Conservation (phyloP, 75 land plant species). For the Azolla pinnata region DNA sequence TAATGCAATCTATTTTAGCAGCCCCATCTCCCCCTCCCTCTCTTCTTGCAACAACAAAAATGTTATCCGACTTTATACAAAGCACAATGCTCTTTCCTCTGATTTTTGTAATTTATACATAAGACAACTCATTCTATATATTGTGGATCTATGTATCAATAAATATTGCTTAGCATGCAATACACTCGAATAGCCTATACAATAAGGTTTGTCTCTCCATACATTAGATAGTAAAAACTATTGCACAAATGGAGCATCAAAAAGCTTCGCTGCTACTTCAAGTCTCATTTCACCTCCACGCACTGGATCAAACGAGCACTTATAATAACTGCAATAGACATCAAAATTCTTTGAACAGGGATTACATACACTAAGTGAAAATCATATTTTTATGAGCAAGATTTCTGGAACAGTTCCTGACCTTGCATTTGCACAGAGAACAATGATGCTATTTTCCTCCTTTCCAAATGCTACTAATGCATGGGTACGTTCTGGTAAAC, state of each 20-base stretch:
- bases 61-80: no score
- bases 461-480: constrained; percentile 68
- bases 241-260: constrained; percentile 13
- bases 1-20: no score
- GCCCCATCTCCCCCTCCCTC: no score
- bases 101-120: no score
- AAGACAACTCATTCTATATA: no score
- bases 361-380: background rate
- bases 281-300: constrained; percentile 68
- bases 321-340: constrained; percentile 48
- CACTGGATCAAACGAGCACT: constrained; percentile 61
- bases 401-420: background rate
- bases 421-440: constrained; percentile 14
- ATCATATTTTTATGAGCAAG: background rate
- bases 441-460: constrained; percentile 55
- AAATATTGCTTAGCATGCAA: no score
- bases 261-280: constrained; percentile 33
- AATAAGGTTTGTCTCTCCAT: no score
- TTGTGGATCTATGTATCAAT: no score
- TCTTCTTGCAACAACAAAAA: no score
- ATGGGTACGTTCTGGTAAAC: constrained; percentile 46
- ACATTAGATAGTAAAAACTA: no score
- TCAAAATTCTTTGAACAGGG: background rate
- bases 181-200: no score
- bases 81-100: no score